Percentiles rank a stretch among this genome's conserved stretches.
Conservation (phyloP, 208 protist genomes). For the Leishmania guyanensis region DNA sequence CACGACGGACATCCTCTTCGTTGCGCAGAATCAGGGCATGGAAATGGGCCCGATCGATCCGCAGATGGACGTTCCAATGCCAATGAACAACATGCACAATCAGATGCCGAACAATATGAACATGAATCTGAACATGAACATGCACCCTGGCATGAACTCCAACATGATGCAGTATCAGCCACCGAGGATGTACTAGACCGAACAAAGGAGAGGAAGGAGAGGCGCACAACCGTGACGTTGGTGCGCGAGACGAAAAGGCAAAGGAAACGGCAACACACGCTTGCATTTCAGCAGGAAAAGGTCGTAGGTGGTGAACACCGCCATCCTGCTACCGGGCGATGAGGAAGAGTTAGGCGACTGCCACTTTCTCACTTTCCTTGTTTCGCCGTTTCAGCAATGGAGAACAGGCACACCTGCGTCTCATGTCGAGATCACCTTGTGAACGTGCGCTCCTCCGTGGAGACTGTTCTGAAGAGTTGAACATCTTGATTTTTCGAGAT, state of each 20-base stretch:
- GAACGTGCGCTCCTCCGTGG: not conserved
- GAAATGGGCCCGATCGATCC: slow-evolving; percentile 14
- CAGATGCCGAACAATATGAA: slow-evolving; percentile 30
- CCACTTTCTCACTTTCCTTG: not conserved
- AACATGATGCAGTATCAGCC: slow-evolving; percentile 36
- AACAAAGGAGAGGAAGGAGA: not conserved
- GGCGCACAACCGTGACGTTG: not conserved
- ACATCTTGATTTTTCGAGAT: not conserved
- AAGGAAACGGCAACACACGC: not conserved
- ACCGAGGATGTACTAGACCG: slow-evolving; percentile 23
- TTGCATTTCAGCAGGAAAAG: not conserved
- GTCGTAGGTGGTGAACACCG: not conserved
- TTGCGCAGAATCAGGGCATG: slow-evolving; percentile 2
- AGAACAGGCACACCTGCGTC: not conserved
- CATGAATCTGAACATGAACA: slow-evolving; percentile 32
- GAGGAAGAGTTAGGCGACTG: not conserved
- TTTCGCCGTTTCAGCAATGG: not conserved
- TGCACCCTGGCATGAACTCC: slow-evolving; percentile 23
- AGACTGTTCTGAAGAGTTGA: not conserved
- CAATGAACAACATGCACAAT: slow-evolving; percentile 28
- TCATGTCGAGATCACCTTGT: not conserved
- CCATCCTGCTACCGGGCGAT: not conserved
- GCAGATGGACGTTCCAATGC: slow-evolving; percentile 27
- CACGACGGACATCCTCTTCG: slow-evolving; percentile 21
- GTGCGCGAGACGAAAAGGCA: not conserved